A percentile compares a stretch with the other conserved stretches of the same genome.
These are phyloP conservation scores for Colletotrichum theobromicola DNA, from an alignment of 2,329 filamentous ascomycete genomes.

Conservation along the genomic window DNA sequence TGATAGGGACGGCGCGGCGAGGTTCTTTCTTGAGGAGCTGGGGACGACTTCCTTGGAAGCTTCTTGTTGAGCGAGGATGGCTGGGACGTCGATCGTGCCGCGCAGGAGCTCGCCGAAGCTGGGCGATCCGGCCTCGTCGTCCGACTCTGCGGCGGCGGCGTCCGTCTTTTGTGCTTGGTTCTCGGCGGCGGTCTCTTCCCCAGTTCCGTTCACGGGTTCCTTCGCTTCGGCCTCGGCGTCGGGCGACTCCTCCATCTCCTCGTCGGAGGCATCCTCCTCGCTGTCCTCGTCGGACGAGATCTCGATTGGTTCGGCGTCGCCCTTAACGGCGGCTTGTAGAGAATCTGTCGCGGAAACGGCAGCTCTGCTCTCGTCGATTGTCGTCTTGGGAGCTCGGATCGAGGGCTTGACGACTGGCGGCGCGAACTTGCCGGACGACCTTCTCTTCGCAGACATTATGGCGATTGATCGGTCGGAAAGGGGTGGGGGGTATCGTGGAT, in stretches of 20 bases:
- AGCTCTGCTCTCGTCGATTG: slow-evolving; percentile 64
- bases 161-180: slow-evolving; percentile 29
- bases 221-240: slow-evolving; percentile 24
- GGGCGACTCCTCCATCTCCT: slow-evolving; percentile 34
- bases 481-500: not conserved
- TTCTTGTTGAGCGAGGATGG: slow-evolving; percentile 54
- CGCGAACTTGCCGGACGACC: slow-evolving; percentile 62
- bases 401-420: slow-evolving; percentile 58
- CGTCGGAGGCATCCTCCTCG: slow-evolving; percentile 53
- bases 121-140: slow-evolving; percentile 55
- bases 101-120: slow-evolving; percentile 89
- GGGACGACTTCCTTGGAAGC: slow-evolving; percentile 32
- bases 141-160: slow-evolving; percentile 39
- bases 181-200: slow-evolving; percentile 15
- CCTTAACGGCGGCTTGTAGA: slow-evolving; percentile 37
- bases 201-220: slow-evolving; percentile 29
- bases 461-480: not conserved
- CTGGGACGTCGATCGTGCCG: slow-evolving; percentile 77
- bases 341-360: slow-evolving; percentile 52
- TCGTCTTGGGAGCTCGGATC: slow-evolving; percentile 56
- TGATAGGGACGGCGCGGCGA: slow-evolving; percentile 71
- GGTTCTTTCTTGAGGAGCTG: slow-evolving; percentile 49
- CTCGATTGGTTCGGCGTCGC: slow-evolving; percentile 51
- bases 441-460: slow-evolving; percentile 66
- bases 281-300: slow-evolving; percentile 62